A percentile compares a stretch with the other conserved stretches of the same genome.
These are phyloP conservation scores for Houttuynia cordata DNA, from an alignment of 164 flowering plant genomes.

Conservation along the genomic window DNA sequence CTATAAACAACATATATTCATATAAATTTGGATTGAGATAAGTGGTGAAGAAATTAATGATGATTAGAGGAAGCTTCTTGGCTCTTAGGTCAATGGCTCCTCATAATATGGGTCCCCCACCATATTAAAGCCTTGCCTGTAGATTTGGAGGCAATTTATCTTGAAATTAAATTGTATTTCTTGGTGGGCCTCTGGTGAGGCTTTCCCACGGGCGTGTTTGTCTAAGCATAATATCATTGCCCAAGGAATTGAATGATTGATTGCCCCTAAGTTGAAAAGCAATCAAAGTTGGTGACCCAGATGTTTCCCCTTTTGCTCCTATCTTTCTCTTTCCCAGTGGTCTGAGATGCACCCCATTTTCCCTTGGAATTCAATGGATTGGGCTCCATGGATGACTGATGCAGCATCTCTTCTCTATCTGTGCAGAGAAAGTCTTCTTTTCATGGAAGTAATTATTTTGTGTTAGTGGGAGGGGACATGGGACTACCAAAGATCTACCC, in stretches of 20 bases:
- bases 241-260: conserved; percentile 40
- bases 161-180: neutral
- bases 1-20: no score
- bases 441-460: conserved; percentile 19
- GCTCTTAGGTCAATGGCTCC: neutral
- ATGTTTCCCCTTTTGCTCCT: neutral
- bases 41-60: no score
- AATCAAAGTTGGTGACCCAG: neutral
- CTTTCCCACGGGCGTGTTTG: conserved; percentile 1
- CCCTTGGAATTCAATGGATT: neutral
- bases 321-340: neutral
- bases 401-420: neutral
- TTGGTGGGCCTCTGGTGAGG: neutral
- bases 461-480: neutral
- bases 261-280: conserved; percentile 23
- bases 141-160: neutral
- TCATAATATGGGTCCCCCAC: neutral
- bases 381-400: neutral
- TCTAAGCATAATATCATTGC: conserved; percentile 9
- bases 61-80: neutral
- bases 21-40: neutral
- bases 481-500: neutral
- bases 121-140: neutral
- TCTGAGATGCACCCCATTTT: neutral
- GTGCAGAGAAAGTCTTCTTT: conserved; percentile 36